Percentiles rank a stretch among this genome's conserved stretches.
These are phyloP conservation scores for Boletus rubroflammeus DNA, from an alignment of 768 basidiomycete genomes.

Conservation along the genomic window DNA sequence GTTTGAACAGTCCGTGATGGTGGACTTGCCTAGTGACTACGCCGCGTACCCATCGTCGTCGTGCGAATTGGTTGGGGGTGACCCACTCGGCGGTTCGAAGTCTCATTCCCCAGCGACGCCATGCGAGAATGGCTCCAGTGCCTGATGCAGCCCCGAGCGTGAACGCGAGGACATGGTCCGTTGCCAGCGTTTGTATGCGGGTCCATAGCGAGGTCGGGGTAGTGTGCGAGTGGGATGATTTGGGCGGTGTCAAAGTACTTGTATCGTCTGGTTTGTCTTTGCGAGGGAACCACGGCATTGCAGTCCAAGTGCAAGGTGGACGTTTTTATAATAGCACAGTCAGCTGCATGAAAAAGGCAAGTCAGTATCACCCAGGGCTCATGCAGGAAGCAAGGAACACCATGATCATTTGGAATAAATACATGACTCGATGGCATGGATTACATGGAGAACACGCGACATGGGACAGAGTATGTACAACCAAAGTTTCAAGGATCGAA, in stretches of 20 bases:
- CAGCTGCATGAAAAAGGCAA: too few relatives aligned
- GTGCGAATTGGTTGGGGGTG: slow-evolving; percentile 55
- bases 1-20: not conserved
- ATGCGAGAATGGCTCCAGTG: slow-evolving; percentile 26
- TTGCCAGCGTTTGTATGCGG: not conserved
- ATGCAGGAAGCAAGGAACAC: not conserved
- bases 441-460: not conserved
- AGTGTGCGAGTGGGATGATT: not conserved
- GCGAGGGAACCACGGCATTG: slow-evolving; percentile 5
- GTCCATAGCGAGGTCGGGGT: not conserved
- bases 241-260: not conserved
- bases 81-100: slow-evolving; percentile 68
- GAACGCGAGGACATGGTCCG: slow-evolving; percentile 5
- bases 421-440: not conserved
- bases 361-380: too few relatives aligned
- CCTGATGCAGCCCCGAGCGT: slow-evolving; percentile 16
- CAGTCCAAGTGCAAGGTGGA: not conserved
- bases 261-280: not conserved
- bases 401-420: not conserved
- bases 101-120: slow-evolving; percentile 53
- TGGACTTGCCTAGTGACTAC: slow-evolving; percentile 65
- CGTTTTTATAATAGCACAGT: not conserved
- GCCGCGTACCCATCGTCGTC: slow-evolving; percentile 71
- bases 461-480: not conserved
- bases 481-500: not conserved